These are phyloP conservation scores for Starmerella potacharoeniae DNA, from an alignment of 805 yeast species.

Conservation along the genomic window DNA sequence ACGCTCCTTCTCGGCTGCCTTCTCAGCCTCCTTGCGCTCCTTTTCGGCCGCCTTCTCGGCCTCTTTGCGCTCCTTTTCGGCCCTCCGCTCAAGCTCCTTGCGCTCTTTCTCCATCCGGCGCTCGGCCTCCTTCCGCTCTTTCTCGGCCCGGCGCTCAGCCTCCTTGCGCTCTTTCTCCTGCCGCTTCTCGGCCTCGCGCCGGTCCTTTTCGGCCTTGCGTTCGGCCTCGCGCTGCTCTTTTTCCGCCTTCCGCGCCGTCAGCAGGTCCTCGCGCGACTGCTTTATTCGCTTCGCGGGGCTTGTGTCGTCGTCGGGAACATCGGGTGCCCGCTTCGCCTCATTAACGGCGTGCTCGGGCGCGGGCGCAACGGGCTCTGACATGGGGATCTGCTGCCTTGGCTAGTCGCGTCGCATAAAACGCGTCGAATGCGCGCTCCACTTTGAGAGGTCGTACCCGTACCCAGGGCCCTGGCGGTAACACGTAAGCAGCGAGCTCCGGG, in stretches of 20 bases:
- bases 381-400: background rate
- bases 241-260: conserved; percentile 9
- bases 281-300: conserved; percentile 4
- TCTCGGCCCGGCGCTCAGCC: conserved; percentile 14
- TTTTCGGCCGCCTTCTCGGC: conserved; percentile 16
- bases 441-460: background rate
- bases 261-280: conserved; percentile 1
- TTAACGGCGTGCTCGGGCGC: background rate
- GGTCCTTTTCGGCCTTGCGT: conserved; percentile 3
- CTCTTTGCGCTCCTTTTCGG: conserved; percentile 19
- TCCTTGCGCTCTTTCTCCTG: conserved; percentile 20
- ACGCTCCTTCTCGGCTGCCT: conserved; percentile 16
- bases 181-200: conserved; percentile 22
- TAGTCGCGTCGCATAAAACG: background rate
- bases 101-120: conserved; percentile 18
- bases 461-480: background rate
- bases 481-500: too few relatives aligned
- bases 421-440: background rate
- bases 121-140: conserved; percentile 19
- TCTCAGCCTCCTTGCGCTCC: conserved; percentile 10
- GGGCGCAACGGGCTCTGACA: background rate
- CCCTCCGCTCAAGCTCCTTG: conserved; percentile 22
- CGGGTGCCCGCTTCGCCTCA: background rate
- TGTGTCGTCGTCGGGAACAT: background rate
- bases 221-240: conserved; percentile 11